Percentiles rank a stretch among this genome's conserved stretches.
Conservation (phyloP, 2,329 filamentous ascomycete genomes). For the Coleophoma cylindrospora region DNA sequence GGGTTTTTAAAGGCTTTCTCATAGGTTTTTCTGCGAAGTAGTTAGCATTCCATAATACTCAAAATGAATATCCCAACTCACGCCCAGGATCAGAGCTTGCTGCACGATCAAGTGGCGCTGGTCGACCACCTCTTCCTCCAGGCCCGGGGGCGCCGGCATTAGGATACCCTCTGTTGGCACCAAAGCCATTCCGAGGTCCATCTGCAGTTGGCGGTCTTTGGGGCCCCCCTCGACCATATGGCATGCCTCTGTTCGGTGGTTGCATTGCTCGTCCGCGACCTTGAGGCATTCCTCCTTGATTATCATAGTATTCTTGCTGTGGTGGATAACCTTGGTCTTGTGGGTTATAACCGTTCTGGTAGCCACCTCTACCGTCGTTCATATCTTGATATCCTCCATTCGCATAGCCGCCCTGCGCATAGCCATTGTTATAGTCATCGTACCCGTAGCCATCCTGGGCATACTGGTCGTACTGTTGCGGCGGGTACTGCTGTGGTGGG, state of each 20-base stretch:
- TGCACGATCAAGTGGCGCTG: conserved; percentile 14
- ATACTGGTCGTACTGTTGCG: conserved; percentile 42
- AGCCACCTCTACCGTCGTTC: conserved; percentile 6
- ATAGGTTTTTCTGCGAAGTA: conserved; percentile 11
- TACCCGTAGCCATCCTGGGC: conserved; percentile 17
- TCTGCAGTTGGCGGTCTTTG: conserved; percentile 21
- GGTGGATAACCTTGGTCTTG: conserved; percentile 21
- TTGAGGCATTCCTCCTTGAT: conserved; percentile 10
- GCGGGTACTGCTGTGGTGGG: conserved; percentile 46
- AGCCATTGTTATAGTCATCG: conserved; percentile 18
- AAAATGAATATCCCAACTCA: conserved; percentile 19
- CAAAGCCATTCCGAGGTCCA: conserved; percentile 17
- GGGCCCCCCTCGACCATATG: conserved; percentile 13
- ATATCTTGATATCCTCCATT: conserved; percentile 11
- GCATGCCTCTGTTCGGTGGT: conserved; percentile 14
- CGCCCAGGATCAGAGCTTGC: conserved; percentile 20
- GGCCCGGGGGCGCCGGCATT: conserved; percentile 12
- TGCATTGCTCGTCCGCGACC: conserved; percentile 10
- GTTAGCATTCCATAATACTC: conserved; percentile 8
- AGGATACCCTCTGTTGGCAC: conserved; percentile 4
- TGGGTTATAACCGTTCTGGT: conserved; percentile 15
- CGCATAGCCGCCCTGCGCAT: conserved; percentile 21
- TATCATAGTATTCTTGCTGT: conserved; percentile 22
- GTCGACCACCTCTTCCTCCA: conserved; percentile 14
- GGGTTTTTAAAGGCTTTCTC: conserved; percentile 22